phyloP scores from a whole-genome alignment of 768 basidiomycete species.

The Termitomyces sp. region DNA sequence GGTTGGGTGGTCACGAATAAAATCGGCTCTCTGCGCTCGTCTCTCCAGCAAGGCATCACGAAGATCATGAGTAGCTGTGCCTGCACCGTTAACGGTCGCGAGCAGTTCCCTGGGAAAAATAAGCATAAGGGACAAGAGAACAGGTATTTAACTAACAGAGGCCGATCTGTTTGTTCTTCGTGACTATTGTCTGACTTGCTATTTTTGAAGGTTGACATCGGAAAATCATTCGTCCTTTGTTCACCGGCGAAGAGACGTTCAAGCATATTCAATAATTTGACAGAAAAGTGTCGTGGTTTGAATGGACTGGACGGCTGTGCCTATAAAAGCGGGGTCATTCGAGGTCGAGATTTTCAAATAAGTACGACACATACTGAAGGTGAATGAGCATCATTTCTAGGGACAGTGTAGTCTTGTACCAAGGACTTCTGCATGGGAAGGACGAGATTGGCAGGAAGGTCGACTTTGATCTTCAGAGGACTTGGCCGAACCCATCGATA shows the following conservation, averaged over 20 bases:
- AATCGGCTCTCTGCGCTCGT: conserved; percentile 74
- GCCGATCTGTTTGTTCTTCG: conserved; percentile 61
- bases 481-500: conserved; percentile 79
- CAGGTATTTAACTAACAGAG: conserved; percentile 47
- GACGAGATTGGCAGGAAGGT: conserved; percentile 66
- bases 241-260: conserved; percentile 65
- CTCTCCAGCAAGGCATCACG: conserved; percentile 64
- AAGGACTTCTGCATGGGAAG: conserved; percentile 77
- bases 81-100: conserved; percentile 55
- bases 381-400: conserved; percentile 25
- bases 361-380: conserved; percentile 20
- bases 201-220: conserved; percentile 50
- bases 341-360: neutral
- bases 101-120: conserved; percentile 53
- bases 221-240: conserved; percentile 44
- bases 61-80: conserved; percentile 40
- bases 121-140: neutral
- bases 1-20: conserved; percentile 81
- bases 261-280: conserved; percentile 52
- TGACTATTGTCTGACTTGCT: conserved; percentile 26
- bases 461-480: conserved; percentile 66
- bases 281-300: conserved; percentile 45
- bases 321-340: conserved; percentile 12
- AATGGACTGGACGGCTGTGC: conserved; percentile 15
- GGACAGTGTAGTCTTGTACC: conserved; percentile 50